Base-by-base conservation (phyloP, 345 rosid genomes). In the Hirschfeldia incana region DNA sequence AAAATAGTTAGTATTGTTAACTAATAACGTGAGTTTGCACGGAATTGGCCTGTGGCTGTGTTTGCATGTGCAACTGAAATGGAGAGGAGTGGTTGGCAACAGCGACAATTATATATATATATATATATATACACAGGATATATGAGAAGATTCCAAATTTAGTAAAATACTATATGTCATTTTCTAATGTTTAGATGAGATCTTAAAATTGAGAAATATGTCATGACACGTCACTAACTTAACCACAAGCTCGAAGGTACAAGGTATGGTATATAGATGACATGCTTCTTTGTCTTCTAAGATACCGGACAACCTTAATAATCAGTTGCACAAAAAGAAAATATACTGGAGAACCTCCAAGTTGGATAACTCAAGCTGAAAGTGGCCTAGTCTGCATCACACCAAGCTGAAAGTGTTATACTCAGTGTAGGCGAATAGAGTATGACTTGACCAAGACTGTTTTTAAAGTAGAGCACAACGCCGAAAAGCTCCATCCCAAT, bases 1-100 rank as follows among this genome's bases (percentile, higher is more conserved):
- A 4, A 46, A 46, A 46, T 46, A 46, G 53, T 42, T 42, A 42
- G 55, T 16, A 46, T 4, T 13, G 55, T 46, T 46, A 44, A 12
- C 53, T 44, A 44, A 44, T 13, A 13, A 46, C 55, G 16, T 32
- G 39, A 63, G 72, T 27, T 51, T 64, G 65, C 49, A 16, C 21
- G 42, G 30, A 39, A 72, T 72, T 30, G 21, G 68, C 39, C 13
- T 66, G 69, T 66, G 58, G 72, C 6, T 72, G 61, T 72, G 59
- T 51, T 46, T 70, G 81, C 81, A 78, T 78, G 62, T 78, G 77
- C 77, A 78, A 58, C 68, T 78, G 72, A 42, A 77, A 72, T 72
- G 62, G 9, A 36, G 62, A 65, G 53, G 53, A 65, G 53, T 78
- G 63, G 77, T 72, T 78, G 77, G 81, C 73, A 78, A 72, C 69